Percentiles rank a stretch among this genome's conserved stretches.
These are phyloP conservation scores for Trypanosoma cruzi DNA, from an alignment of 208 protist genomes.

Conservation along the genomic window DNA sequence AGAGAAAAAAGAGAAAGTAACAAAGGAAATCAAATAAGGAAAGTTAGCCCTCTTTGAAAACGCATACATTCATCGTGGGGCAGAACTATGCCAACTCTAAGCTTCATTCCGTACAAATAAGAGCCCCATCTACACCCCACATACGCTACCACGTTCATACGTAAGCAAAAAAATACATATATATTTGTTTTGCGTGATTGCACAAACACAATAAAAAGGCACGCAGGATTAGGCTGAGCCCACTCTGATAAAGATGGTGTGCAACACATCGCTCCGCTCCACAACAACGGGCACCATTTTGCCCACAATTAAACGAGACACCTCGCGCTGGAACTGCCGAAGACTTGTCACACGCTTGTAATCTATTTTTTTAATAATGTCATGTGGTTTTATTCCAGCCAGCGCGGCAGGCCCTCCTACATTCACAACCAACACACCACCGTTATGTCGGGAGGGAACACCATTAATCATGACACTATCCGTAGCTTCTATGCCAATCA, in stretches of 20 bases:
- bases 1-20: background rate
- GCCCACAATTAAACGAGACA: slow-evolving; percentile 33
- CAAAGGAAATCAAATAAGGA: background rate
- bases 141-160: background rate
- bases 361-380: slow-evolving; percentile 56
- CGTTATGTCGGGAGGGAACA: slow-evolving; percentile 50
- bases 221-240: background rate
- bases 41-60: background rate
- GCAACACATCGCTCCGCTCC: slow-evolving; percentile 35
- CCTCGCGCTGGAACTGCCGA: slow-evolving; percentile 47
- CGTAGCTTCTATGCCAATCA: slow-evolving; percentile 66
- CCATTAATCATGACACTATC: slow-evolving; percentile 57
- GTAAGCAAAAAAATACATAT: background rate
- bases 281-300: slow-evolving; percentile 44
- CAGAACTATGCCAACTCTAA: too few relatives aligned
- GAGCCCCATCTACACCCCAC: background rate
- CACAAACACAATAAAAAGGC: background rate
- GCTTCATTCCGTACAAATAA: too few relatives aligned
- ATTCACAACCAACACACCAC: slow-evolving; percentile 67
- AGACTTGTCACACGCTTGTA: slow-evolving; percentile 35
- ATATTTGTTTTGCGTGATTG: background rate
- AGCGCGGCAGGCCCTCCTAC: slow-evolving; percentile 53
- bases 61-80: too few relatives aligned
- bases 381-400: slow-evolving; percentile 60
- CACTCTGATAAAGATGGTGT: slow-evolving; percentile 15